Conservation (phyloP, 768 basidiomycete species). For the Tulasnella sp. region DNA sequence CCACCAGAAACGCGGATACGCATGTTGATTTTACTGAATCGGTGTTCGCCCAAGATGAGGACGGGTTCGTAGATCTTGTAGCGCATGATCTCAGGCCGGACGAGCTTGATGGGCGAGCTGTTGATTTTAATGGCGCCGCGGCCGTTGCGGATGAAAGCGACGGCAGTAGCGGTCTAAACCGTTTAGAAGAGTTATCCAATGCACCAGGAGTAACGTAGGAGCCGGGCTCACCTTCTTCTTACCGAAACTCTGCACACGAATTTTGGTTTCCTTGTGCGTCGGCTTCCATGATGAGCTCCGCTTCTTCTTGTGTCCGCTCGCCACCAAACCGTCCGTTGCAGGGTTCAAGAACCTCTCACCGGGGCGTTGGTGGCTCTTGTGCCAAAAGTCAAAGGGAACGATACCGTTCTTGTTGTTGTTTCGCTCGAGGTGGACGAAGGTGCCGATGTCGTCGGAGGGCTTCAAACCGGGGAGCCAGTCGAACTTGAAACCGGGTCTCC, state of each 20-base stretch:
- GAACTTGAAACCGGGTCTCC: no score
- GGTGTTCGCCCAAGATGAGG: slow-evolving; percentile 83
- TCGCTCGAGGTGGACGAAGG: no score
- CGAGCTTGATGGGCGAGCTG: slow-evolving; percentile 89
- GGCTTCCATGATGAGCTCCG: no score
- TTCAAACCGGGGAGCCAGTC: no score
- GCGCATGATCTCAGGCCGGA: slow-evolving; percentile 90
- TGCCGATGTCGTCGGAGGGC: no score
- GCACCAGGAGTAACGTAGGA: neutral
- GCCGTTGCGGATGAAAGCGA: slow-evolving; percentile 93
- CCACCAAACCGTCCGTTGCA: no score
- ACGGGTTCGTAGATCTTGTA: slow-evolving; percentile 98
- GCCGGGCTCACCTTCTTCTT: slow-evolving; percentile 82
- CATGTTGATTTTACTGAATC: slow-evolving; percentile 81
- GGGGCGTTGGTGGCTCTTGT: no score
- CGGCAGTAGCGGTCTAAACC: slow-evolving; percentile 88
- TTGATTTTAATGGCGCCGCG: slow-evolving; percentile 95
- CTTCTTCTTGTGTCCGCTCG: no score
- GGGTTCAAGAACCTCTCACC: no score
- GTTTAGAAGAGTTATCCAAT: neutral
- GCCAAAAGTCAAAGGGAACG: no score
- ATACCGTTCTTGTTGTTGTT: no score
- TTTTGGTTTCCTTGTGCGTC: slow-evolving; percentile 5
- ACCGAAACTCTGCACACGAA: slow-evolving; percentile 85
- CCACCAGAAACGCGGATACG: slow-evolving; percentile 97